A percentile compares a stretch with the other conserved stretches of the same genome.
Evolutionary conservation across 768 basidiomycete species (phyloP).

Genomic region (Boletus huronensis): DNA sequence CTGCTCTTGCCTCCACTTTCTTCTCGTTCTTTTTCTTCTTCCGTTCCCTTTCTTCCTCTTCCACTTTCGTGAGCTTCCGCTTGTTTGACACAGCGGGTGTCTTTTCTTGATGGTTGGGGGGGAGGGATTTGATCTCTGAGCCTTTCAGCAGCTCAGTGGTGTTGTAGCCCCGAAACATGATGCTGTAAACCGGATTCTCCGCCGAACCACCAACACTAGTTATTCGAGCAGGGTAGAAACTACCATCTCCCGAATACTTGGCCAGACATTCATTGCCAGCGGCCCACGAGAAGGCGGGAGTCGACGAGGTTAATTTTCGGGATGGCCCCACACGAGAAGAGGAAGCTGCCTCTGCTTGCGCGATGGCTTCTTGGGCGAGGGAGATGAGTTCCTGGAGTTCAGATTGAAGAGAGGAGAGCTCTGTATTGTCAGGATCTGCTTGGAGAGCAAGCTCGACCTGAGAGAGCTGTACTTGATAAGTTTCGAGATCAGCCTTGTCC

Average conservation of each 20-base stretch:
- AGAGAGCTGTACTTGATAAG: conserved; percentile 86
- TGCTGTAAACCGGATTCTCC: conserved; percentile 82
- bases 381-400: conserved; percentile 83
- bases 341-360: conserved; percentile 63
- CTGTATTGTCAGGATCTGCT: conserved; percentile 69
- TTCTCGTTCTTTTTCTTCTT: conserved; percentile 97
- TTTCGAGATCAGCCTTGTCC: conserved; percentile 77
- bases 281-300: conserved; percentile 57
- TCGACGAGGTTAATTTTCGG: conserved; percentile 51
- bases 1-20: conserved; percentile 77
- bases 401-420: conserved; percentile 67
- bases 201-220: conserved; percentile 77
- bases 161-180: conserved; percentile 90
- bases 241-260: conserved; percentile 79
- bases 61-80: conserved; percentile 72
- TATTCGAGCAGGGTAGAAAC: conserved; percentile 88
- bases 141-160: conserved; percentile 81
- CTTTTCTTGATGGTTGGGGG: conserved; percentile 49
- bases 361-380: conserved; percentile 69
- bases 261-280: conserved; percentile 86
- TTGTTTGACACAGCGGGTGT: conserved; percentile 49
- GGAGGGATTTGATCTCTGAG: conserved; percentile 66
- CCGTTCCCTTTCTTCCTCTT: conserved; percentile 82
- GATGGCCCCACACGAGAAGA: conserved; percentile 54
- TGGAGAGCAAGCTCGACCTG: conserved; percentile 81